Evolutionary conservation across 73 alveolate species (phyloP), one percentile per base, ranked within the genome.

Genomic region (Paramecium pentaurelia): DNA sequence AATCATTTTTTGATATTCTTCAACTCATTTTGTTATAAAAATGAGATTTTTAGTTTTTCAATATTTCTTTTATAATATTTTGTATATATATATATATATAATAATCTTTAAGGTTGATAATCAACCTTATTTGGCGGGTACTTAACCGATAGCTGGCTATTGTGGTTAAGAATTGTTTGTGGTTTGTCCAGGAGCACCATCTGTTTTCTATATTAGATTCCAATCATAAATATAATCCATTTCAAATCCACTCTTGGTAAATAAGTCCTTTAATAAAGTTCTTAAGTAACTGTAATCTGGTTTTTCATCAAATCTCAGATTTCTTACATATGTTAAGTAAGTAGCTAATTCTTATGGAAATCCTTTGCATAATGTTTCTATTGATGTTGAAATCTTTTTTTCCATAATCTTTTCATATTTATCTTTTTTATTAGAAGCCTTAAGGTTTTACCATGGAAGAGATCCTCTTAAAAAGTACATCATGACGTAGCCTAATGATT

Each of bases 401-500:
- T 96, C 99, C 98, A 97, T 95, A 27, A 97, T 97, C 77, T 88
- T 85, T 60, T 93, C 95, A 88, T 96, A 95, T 89, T 96, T 96
- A 60, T 97, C 99, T 70, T 96, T 96, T 86, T 96, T 97, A 44
- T 93, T 96, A 77, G 93, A 90, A 2, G 97, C 98, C 42, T 93
- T 92, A 18, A 97, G 88, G 49, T 98, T 98, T 92, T 97, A 95
- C 99, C 99, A 97, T 14, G 99, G 99, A 20, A 97, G 96, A 77
- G 88, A 92, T 14, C 99, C 99, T 93, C 95, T 93, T 18, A 96
- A 86, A 86, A 97, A 94, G 86, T 97, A 97, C 92, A 97, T 71
- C 92, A 97, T 84, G 7, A 97, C 97, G 92, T 97, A 97, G 8
- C 98, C 98, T 9, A 97, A 89, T 5, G 99, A 95, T 93, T 97